These are phyloP conservation scores for Xylogone sp. DNA, from an alignment of 2,329 filamentous ascomycete genomes.

Conservation along the genomic window DNA sequence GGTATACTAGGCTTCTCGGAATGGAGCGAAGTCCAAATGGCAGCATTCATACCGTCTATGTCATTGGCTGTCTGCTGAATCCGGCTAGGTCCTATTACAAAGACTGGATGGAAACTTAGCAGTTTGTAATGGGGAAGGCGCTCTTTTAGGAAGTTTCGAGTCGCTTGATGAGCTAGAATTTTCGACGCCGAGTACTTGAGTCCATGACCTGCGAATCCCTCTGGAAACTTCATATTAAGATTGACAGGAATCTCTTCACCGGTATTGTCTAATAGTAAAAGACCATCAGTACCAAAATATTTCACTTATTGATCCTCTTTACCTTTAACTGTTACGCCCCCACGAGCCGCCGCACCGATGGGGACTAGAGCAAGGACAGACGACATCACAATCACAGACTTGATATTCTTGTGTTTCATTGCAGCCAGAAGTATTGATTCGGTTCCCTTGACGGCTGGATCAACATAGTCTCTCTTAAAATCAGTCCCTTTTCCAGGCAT, in stretches of 20 bases:
- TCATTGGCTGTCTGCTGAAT: conserved; percentile 4
- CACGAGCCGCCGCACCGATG: conserved; percentile 1
- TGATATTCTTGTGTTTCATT: conserved; percentile 9
- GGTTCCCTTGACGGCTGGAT: conserved; percentile 13
- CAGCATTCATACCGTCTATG: conserved; percentile 1
- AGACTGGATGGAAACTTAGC: conserved; percentile 5
- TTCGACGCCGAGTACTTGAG: conserved; percentile 10
- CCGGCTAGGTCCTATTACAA: conserved; percentile 7
- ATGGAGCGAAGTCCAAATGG: neutral
- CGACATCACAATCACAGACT: conserved; percentile 12
- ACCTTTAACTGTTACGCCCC: conserved; percentile 4
- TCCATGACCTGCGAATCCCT: neutral
- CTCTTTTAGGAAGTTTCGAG: conserved; percentile 5
- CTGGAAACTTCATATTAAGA: conserved; percentile 1
- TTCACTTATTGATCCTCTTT: neutral
- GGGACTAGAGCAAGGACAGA: conserved; percentile 11
- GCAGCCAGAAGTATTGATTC: conserved; percentile 9
- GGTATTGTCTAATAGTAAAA: conserved; percentile 2
- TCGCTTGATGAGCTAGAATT: conserved; percentile 9
- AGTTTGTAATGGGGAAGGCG: conserved; percentile 6
- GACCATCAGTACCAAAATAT: neutral
- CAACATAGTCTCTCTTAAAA: conserved; percentile 4
- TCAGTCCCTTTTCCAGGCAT: conserved; percentile 7
- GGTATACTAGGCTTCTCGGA: neutral
- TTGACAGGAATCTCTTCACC: conserved; percentile 4